Evolutionary conservation across 2,329 filamentous ascomycete species (phyloP).

Genomic region (Monilinia vaccinii-corymbosi): DNA sequence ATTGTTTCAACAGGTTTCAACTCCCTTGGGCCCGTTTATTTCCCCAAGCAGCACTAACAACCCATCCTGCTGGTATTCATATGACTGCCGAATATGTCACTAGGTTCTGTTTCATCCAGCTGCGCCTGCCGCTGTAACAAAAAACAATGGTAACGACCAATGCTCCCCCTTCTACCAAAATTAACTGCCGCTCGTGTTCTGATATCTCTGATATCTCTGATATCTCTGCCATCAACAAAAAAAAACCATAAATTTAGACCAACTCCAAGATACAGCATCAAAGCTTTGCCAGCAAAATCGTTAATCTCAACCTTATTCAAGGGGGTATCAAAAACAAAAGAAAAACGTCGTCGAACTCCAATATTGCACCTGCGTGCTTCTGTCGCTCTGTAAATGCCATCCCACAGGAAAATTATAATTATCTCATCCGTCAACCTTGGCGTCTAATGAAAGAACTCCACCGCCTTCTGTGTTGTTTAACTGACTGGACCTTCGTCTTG

Average conservation of each 20-base stretch:
- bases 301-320: background rate
- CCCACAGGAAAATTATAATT: background rate
- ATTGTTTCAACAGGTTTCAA: background rate
- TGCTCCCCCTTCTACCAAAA: background rate
- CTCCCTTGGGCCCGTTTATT: background rate
- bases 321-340: slow-evolving; percentile 3
- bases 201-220: background rate
- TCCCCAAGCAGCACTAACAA: background rate
- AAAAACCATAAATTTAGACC: background rate
- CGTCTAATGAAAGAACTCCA: slow-evolving; percentile 1
- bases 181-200: background rate
- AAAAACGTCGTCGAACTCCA: background rate
- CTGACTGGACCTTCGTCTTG: background rate
- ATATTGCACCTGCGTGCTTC: background rate
- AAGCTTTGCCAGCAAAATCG: background rate
- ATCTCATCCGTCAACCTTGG: background rate
- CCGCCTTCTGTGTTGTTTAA: background rate
- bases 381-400: background rate
- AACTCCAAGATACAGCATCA: background rate
- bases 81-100: background rate
- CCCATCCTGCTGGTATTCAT: background rate
- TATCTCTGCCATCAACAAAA: background rate
- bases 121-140: background rate
- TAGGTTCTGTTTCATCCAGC: background rate
- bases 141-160: background rate